A percentile compares a stretch with the other conserved stretches of the same genome.
phyloP scores from a whole-genome alignment of 2,329 filamentous ascomycete species.

The Aspergillus nomiae region DNA sequence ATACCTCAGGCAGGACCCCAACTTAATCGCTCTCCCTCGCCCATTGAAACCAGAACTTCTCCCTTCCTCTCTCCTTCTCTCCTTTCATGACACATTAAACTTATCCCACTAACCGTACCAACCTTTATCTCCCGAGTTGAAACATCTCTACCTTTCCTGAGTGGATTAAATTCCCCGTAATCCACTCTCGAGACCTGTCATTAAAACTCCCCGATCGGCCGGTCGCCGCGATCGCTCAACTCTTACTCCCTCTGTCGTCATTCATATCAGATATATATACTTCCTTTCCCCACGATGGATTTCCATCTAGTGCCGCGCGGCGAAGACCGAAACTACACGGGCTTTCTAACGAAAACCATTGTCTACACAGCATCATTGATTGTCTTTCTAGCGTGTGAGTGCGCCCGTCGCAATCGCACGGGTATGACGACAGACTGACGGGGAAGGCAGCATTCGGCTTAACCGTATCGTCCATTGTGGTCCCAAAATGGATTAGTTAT shows the following conservation, averaged over 20 bases:
- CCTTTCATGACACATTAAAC: not conserved
- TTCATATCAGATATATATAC: not conserved
- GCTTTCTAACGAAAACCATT: constrained; percentile 52
- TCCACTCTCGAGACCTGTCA: not conserved
- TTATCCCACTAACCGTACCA: not conserved
- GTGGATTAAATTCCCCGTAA: not conserved
- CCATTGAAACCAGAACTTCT: not conserved
- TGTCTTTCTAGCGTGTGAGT: constrained; percentile 47
- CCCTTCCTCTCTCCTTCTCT: not conserved
- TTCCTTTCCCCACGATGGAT: constrained; percentile 36
- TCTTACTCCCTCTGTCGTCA: constrained; percentile 6
- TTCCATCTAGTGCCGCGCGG: constrained; percentile 47
- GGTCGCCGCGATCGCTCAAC: not conserved
- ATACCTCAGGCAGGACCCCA: not conserved
- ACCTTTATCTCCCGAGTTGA: not conserved
- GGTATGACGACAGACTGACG: not conserved
- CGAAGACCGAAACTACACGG: constrained; percentile 48
- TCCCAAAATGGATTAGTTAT: constrained; percentile 53
- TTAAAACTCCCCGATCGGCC: not conserved
- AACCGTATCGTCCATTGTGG: constrained; percentile 48
- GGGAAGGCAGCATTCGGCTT: constrained; percentile 44
- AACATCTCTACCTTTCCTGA: not conserved
- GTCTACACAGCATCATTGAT: constrained; percentile 49
- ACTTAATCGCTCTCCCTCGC: not conserved
- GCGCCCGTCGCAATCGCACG: not conserved